phyloP scores from a whole-genome alignment of 345 rosid species.

The Eucalyptus lansdowneana region DNA sequence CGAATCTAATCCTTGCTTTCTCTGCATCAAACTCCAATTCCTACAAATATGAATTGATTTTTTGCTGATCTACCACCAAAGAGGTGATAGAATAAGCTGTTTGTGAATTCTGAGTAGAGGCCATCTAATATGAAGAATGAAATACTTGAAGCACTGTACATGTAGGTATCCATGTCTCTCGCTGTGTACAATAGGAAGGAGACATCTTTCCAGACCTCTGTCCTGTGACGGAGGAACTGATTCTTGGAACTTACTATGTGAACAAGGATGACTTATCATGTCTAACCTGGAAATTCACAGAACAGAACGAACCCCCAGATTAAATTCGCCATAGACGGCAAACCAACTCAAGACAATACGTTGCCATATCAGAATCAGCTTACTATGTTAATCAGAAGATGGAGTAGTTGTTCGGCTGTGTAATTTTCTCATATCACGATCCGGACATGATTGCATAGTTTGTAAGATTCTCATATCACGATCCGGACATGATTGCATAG shows the following conservation, averaged over 20 bases:
- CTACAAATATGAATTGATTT: neutral
- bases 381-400: neutral
- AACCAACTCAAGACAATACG: neutral
- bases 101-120: neutral
- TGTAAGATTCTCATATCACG: neutral
- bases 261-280: neutral
- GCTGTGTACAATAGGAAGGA: neutral
- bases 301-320: neutral
- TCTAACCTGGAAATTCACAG: neutral
- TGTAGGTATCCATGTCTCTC: neutral
- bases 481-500: neutral
- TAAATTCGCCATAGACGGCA: neutral
- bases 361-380: neutral
- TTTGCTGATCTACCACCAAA: neutral
- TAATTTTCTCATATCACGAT: neutral
- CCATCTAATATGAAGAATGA: neutral
- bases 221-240: neutral
- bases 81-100: neutral
- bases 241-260: neutral
- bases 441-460: neutral
- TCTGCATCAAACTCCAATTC: neutral
- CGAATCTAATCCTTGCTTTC: neutral
- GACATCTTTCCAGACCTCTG: neutral
- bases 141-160: neutral
- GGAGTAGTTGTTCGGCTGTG: neutral